Evolutionary conservation across 2,329 filamentous ascomycete genomes (phyloP).

Genomic region (Sarocladium strictum): DNA sequence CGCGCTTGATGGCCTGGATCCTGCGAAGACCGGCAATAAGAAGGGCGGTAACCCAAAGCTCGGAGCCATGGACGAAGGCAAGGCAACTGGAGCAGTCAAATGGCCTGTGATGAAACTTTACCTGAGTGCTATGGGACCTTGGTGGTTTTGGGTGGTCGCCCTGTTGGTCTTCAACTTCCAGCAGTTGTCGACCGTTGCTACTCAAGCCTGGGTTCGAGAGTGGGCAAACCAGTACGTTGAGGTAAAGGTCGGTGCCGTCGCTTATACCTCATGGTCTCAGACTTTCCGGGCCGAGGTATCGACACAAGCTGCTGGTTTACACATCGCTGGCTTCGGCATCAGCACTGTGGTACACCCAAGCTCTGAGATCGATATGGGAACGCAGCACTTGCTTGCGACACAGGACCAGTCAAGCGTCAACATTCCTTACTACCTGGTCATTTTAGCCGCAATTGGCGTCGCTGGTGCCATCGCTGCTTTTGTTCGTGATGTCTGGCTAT

Average conservation of each 20-base stretch:
- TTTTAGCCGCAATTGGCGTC: constrained; percentile 77
- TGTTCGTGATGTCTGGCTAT: constrained; percentile 78
- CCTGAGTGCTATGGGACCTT: constrained; percentile 83
- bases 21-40: constrained; percentile 30
- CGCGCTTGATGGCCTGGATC: constrained; percentile 35
- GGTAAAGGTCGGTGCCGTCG: constrained; percentile 19
- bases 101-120: constrained; percentile 83
- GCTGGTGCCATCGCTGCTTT: constrained; percentile 77
- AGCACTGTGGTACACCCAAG: constrained; percentile 17
- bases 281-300: constrained; percentile 21
- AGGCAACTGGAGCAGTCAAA: constrained; percentile 82
- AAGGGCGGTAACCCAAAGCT: constrained; percentile 41
- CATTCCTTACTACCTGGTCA: constrained; percentile 72
- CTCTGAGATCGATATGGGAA: constrained; percentile 12
- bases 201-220: constrained; percentile 88
- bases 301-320: constrained; percentile 1
- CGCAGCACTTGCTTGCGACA: background rate
- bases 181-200: constrained; percentile 79
- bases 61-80: constrained; percentile 64
- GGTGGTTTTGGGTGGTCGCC: constrained; percentile 88
- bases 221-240: constrained; percentile 88
- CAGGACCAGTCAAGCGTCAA: constrained; percentile 54
- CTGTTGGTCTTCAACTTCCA: constrained; percentile 70
- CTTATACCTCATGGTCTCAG: constrained; percentile 16
- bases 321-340: constrained; percentile 4